Evolutionary conservation across 352 stramenopile genomes (phyloP).

Genomic region (Pythium sukuiense): DNA sequence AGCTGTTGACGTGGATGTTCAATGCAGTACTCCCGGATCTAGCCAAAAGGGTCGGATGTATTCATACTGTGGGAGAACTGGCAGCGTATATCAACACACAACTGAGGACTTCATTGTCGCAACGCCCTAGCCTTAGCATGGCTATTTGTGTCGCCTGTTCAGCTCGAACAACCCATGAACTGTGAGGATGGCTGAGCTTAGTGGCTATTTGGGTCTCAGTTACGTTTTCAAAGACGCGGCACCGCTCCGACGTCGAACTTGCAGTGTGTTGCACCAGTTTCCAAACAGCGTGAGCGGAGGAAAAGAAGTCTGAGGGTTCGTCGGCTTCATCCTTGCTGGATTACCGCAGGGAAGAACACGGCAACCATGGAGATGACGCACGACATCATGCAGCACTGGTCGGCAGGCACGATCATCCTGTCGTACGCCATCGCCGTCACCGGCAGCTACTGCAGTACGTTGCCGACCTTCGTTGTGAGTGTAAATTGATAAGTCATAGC

Average conservation of each 20-base stretch:
- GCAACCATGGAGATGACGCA: slow-evolving; percentile 4
- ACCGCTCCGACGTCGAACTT: background rate
- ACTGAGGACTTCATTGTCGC: too few species aligned
- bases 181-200: too few species aligned
- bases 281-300: background rate
- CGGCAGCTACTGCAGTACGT: slow-evolving; percentile 58
- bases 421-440: slow-evolving; percentile 58
- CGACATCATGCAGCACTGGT: slow-evolving; percentile 45
- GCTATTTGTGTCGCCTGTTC: too few species aligned
- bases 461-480: background rate
- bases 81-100: too few species aligned
- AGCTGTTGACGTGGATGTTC: too few species aligned
- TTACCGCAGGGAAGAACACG: background rate
- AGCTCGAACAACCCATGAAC: too few species aligned
- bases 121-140: too few species aligned
- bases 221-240: background rate
- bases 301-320: background rate
- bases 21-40: too few species aligned
- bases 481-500: background rate
- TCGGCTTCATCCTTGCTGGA: background rate
- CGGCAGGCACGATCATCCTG: slow-evolving; percentile 39
- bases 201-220: background rate
- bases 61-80: too few species aligned
- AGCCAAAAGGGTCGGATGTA: too few species aligned
- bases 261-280: background rate